A percentile compares a stretch with the other conserved stretches of the same genome.
Evolutionary conservation across 208 protist genomes (phyloP).

Genomic region (Trichomonas vaginalis): DNA sequence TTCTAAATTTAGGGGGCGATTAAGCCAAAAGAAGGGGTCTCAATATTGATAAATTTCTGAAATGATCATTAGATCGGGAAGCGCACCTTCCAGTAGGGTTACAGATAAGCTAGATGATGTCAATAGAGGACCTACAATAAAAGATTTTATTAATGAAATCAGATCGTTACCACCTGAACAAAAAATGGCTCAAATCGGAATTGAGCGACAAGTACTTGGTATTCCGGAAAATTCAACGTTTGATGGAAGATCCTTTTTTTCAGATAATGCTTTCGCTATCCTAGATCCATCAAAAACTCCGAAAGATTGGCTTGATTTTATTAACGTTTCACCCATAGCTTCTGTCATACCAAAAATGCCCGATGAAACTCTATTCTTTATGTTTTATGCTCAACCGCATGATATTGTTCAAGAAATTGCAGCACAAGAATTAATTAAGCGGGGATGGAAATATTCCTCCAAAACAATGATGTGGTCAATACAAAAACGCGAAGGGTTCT

Average conservation of each 20-base stretch:
- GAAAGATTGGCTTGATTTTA: not conserved
- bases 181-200: conserved; percentile 11
- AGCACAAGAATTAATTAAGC: not conserved
- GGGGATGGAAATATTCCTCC: not conserved
- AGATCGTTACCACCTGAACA: not conserved
- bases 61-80: not conserved
- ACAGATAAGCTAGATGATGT: not conserved
- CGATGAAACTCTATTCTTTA: not conserved
- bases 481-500: not conserved
- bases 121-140: not conserved
- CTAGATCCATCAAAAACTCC: not conserved
- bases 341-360: not conserved
- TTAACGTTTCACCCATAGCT: not conserved
- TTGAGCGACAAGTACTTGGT: not conserved
- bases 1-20: no score
- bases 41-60: no score
- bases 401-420: not conserved
- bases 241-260: not conserved
- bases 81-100: not conserved
- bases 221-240: not conserved
- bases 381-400: not conserved
- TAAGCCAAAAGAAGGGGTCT: no score
- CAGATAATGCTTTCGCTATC: not conserved
- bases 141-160: not conserved
- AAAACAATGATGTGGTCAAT: not conserved